Percentiles rank a stretch among this genome's conserved stretches.
Evolutionary conservation across 306 rosid genomes (phyloP).

Genomic region (Acmispon strigosus): DNA sequence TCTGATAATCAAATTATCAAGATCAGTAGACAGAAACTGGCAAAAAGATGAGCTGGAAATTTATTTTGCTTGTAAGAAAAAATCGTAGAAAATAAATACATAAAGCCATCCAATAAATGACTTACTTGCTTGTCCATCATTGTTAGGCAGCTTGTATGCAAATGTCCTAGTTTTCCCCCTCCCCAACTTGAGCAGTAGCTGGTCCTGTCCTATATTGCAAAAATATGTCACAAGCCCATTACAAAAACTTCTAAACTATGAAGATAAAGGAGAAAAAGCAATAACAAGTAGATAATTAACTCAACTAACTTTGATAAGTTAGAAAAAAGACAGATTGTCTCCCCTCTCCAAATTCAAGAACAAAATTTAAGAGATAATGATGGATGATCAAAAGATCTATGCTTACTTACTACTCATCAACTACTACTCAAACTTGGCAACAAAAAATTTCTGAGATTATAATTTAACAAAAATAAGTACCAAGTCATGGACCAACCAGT

Average conservation of each 20-base stretch:
- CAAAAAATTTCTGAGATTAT: not conserved
- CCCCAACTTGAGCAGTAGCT: slow-evolving; percentile 41
- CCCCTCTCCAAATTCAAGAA: slow-evolving; percentile 10
- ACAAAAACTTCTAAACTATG: slow-evolving; percentile 1
- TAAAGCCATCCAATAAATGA: slow-evolving; percentile 17
- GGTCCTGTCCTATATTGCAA: slow-evolving; percentile 60
- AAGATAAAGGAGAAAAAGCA: slow-evolving; percentile 4
- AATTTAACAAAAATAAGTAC: slow-evolving; percentile 9
- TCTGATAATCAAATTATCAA: slow-evolving; percentile 46
- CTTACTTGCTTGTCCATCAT: slow-evolving; percentile 43
- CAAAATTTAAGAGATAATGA: slow-evolving; percentile 9
- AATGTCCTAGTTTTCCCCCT: slow-evolving; percentile 30
- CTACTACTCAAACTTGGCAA: not conserved
- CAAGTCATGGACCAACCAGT: not conserved
- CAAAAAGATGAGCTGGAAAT: slow-evolving; percentile 7
- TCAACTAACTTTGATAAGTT: slow-evolving; percentile 8
- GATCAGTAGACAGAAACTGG: slow-evolving; percentile 6
- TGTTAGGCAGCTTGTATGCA: slow-evolving; percentile 20
- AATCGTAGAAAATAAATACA: not conserved
- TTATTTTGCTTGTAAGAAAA: not conserved
- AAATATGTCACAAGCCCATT: slow-evolving; percentile 14
- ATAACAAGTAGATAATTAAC: not conserved
- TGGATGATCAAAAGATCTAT: slow-evolving; percentile 5
- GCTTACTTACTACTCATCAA: not conserved
- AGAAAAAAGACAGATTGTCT: slow-evolving; percentile 8